Evolutionary conservation across 192 early-diverging fungal species (phyloP).

Genomic region (Podila verticillata): DNA sequence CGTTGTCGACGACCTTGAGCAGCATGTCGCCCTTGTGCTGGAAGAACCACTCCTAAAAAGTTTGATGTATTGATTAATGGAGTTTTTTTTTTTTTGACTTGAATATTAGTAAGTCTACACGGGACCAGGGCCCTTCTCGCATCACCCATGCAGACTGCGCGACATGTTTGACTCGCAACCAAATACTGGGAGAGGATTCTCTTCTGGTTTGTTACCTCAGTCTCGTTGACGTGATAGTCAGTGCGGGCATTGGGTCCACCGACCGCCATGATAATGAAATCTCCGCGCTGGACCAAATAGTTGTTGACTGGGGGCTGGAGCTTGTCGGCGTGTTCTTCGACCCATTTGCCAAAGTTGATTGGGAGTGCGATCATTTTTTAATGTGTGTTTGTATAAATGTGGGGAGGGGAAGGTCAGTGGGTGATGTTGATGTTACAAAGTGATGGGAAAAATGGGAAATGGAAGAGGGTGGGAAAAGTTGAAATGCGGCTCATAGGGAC

Average conservation of each 20-base stretch:
- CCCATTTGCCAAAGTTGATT: constrained; percentile 92
- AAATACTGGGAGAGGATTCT: not conserved
- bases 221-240: constrained; percentile 97
- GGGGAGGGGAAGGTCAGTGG: not conserved
- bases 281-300: constrained; percentile 80
- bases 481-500: too few relatives aligned
- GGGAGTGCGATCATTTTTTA: constrained; percentile 69
- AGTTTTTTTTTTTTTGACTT: too few relatives aligned
- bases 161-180: too few relatives aligned
- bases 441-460: not conserved
- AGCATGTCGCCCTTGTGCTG: constrained; percentile 94
- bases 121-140: too few relatives aligned
- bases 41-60: constrained; percentile 91
- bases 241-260: constrained; percentile 95
- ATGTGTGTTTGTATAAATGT: not conserved
- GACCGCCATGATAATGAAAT: constrained; percentile 93
- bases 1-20: constrained; percentile 84
- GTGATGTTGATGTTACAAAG: not conserved
- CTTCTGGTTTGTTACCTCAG: constrained; percentile 69
- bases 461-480: not conserved
- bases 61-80: too few relatives aligned
- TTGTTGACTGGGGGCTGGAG: constrained; percentile 97
- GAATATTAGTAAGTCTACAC: too few relatives aligned
- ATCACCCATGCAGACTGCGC: too few relatives aligned
- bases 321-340: constrained; percentile 80